Evolutionary conservation across 169 alveolate genomes (phyloP), one percentile per base, ranked within the genome.

Genomic region (Plasmodium cynomolgi): DNA sequence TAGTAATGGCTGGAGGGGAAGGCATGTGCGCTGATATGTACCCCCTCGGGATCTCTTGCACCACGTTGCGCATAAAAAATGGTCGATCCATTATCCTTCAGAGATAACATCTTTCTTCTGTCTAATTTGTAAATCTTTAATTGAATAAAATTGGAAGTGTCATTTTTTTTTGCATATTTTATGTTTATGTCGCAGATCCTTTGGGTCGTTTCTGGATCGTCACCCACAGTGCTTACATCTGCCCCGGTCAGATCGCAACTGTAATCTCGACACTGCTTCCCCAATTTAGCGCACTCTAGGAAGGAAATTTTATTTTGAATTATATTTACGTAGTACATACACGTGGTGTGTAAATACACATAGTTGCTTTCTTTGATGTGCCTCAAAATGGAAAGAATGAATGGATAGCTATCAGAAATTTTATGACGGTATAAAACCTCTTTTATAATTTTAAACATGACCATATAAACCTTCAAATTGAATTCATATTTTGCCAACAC

Each of bases 31-130:
- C 26, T 29, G 29, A 37, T 75, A 15, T 39, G 37, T 9, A 37
- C 31, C 17, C 20, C 62, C 15, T 17, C 31, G 6, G 77, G 33
- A 15, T 8, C 1, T 74, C n/a, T 75, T 68, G 31, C 37, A 29
- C 58, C 39, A 47, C 62, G 37, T 68, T 88, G 94, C 1, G 71
- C n/a, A 62, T 88, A 80, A 88, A 88, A 88, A 79, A 88, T 88
- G 34, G 79, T 56, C 47, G 83, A 88, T 33, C 94, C 83, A 29
- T 88, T 88, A 58, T 88, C 94, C 47, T 80, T 9, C n/a, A 88
- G 23, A 15, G 44, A 20, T 54, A 88, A 54, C 8, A 41, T 15
- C 23, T 79, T 75, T 79, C 73, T 88, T 88, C 94, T 77, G 83
- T 88, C 94, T 54, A 37, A 41, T 79, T 80, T 88, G 82, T 26